Evolutionary conservation across 2,329 filamentous ascomycete genomes (phyloP).

Genomic region (Chrysosporium queenslandicum): DNA sequence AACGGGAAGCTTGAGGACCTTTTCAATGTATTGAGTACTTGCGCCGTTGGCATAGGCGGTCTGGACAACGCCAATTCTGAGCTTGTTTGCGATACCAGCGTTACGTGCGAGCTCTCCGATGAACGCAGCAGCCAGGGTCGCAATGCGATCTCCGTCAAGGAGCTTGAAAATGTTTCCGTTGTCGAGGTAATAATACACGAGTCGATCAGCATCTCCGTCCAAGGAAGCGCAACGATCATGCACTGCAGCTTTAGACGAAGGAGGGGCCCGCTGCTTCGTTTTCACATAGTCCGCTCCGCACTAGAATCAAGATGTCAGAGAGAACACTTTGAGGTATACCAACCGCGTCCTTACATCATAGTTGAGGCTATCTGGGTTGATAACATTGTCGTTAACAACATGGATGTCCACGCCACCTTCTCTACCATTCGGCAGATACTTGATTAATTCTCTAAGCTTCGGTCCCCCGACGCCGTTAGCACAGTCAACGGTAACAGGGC

Average conservation of each 20-base stretch:
- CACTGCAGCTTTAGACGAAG: constrained; percentile 63
- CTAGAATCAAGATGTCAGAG: constrained; percentile 34
- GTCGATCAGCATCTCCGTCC: constrained; percentile 88
- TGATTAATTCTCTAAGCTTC: constrained; percentile 77
- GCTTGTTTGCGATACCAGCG: constrained; percentile 65
- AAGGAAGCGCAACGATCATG: constrained; percentile 79
- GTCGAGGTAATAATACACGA: constrained; percentile 91
- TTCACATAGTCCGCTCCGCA: constrained; percentile 97
- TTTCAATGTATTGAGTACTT: constrained; percentile 82
- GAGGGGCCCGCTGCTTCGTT: constrained; percentile 85
- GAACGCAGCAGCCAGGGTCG: constrained; percentile 85
- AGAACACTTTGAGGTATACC: constrained; percentile 16
- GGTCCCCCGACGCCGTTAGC: constrained; percentile 94
- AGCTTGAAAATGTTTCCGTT: constrained; percentile 76
- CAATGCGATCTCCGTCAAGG: constrained; percentile 92
- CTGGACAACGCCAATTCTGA: constrained; percentile 90
- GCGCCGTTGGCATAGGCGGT: constrained; percentile 97
- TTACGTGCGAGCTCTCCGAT: constrained; percentile 77
- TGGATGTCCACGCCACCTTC: constrained; percentile 68
- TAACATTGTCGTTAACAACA: constrained; percentile 85
- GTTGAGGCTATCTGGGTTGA: constrained; percentile 82
- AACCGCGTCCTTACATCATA: constrained; percentile 52
- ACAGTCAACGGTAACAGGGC: constrained; percentile 76
- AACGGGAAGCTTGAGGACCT: constrained; percentile 77
- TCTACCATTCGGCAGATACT: constrained; percentile 59